These are phyloP conservation scores for Moricandia moricandioides DNA, from an alignment of 345 rosid genomes.

Conservation along the genomic window DNA sequence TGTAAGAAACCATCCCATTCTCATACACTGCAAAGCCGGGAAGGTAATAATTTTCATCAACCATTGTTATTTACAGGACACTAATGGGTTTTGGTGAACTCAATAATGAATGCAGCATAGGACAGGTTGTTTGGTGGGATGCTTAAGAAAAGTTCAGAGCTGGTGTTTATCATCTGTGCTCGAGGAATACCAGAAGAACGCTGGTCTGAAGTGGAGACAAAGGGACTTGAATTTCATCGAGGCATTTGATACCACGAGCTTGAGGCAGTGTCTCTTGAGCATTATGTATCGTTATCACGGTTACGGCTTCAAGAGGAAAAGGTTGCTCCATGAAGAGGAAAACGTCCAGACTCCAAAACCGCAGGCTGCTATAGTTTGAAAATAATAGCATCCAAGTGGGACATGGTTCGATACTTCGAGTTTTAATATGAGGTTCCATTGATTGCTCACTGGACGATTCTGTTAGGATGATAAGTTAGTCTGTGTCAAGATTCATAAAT, in stretches of 20 bases:
- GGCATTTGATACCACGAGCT: constrained; percentile 44
- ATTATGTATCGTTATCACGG: constrained; percentile 81
- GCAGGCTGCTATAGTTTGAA: constrained; percentile 33
- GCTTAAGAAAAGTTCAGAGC: constrained; percentile 74
- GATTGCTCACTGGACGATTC: constrained; percentile 7
- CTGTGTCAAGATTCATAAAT: background rate
- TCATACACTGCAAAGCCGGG: constrained; percentile 92
- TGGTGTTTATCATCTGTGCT: constrained; percentile 73
- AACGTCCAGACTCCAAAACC: constrained; percentile 44
- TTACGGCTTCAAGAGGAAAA: constrained; percentile 61
- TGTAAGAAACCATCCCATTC: constrained; percentile 82
- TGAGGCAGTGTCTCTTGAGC: constrained; percentile 68
- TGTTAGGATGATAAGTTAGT: constrained; percentile 4
- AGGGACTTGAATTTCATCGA: constrained; percentile 64
- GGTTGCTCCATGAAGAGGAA: constrained; percentile 57
- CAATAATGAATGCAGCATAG: constrained; percentile 62
- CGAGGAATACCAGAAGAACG: constrained; percentile 70
- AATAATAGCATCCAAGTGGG: constrained; percentile 2
- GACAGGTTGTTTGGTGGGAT: constrained; percentile 82
- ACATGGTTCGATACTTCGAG: background rate
- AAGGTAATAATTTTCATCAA: constrained; percentile 44
- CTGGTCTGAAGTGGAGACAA: constrained; percentile 60
- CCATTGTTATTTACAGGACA: background rate
- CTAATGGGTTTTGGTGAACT: constrained; percentile 14
- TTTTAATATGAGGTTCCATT: constrained; percentile 1